Evolutionary conservation across 371 early-diverging fungal species (phyloP).

Genomic region (Mucor ambiguus): DNA sequence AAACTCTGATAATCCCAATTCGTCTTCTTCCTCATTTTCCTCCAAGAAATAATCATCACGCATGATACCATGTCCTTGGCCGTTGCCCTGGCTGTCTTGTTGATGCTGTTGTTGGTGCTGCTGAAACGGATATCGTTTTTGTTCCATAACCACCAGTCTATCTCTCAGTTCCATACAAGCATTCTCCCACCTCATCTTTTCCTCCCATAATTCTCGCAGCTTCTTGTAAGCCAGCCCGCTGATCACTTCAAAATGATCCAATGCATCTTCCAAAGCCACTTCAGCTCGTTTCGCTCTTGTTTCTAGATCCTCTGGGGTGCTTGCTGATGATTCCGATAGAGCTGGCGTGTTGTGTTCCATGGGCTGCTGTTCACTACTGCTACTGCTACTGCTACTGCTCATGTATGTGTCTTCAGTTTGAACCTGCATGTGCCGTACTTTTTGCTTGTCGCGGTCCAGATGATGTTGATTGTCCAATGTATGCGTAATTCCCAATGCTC

Average conservation of each 20-base stretch:
- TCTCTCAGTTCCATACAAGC: slow-evolving; percentile 45
- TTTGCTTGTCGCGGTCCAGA: slow-evolving; percentile 10
- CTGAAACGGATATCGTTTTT: slow-evolving; percentile 12
- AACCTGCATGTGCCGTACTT: slow-evolving; percentile 45
- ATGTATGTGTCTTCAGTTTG: slow-evolving; percentile 27
- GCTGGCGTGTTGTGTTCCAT: background rate
- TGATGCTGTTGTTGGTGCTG: background rate
- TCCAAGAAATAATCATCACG: slow-evolving; percentile 9
- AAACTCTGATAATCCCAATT: slow-evolving; percentile 30
- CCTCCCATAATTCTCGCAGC: slow-evolving; percentile 59
- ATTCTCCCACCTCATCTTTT: slow-evolving; percentile 50
- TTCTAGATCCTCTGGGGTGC: slow-evolving; percentile 23
- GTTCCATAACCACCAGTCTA: slow-evolving; percentile 26
- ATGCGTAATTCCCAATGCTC: slow-evolving; percentile 39
- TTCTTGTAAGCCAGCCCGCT: slow-evolving; percentile 61
- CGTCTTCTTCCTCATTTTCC: slow-evolving; percentile 25
- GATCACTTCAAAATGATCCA: slow-evolving; percentile 61
- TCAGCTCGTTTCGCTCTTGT: slow-evolving; percentile 34
- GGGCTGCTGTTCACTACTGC: background rate
- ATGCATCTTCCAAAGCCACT: slow-evolving; percentile 55
- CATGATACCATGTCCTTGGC: background rate
- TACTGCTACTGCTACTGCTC: background rate
- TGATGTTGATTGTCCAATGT: slow-evolving; percentile 23
- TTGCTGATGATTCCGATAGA: background rate
- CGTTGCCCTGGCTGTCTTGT: background rate